Conservation (phyloP, 371 early-diverging fungal species). For the Mucor ambiguus region DNA sequence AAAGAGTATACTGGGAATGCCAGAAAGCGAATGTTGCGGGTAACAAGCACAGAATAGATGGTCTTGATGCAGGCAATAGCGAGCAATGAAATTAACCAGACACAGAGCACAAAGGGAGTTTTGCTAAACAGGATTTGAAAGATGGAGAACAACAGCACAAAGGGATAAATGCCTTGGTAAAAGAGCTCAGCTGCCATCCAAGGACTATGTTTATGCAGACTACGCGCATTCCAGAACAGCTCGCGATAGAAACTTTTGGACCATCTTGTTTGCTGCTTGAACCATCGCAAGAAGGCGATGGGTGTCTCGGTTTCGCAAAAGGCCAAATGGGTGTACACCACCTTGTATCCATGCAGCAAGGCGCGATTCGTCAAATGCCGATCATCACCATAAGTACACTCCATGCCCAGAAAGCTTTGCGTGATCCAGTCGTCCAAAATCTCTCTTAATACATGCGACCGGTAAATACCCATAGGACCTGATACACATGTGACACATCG, state of each 20-base stretch:
- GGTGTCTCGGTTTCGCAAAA: slow-evolving; percentile 72
- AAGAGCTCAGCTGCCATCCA: slow-evolving; percentile 71
- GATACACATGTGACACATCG: slow-evolving; percentile 69
- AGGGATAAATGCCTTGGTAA: slow-evolving; percentile 67
- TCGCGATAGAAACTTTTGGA: slow-evolving; percentile 73
- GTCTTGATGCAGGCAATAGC: slow-evolving; percentile 56
- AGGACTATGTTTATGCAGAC: slow-evolving; percentile 62
- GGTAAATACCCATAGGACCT: slow-evolving; percentile 71
- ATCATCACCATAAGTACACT: slow-evolving; percentile 74
- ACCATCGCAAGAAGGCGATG: slow-evolving; percentile 59
- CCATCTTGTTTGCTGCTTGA: slow-evolving; percentile 73
- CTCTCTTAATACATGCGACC: slow-evolving; percentile 49
- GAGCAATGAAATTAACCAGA: slow-evolving; percentile 53
- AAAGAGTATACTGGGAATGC: slow-evolving; percentile 56
- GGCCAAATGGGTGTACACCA: slow-evolving; percentile 64
- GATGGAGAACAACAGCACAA: slow-evolving; percentile 62
- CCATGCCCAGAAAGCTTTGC: slow-evolving; percentile 60
- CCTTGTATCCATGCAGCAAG: slow-evolving; percentile 53
- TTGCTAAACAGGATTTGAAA: slow-evolving; percentile 46
- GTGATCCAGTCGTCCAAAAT: slow-evolving; percentile 64
- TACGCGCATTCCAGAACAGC: slow-evolving; percentile 56
- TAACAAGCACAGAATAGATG: slow-evolving; percentile 42
- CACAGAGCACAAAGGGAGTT: slow-evolving; percentile 40
- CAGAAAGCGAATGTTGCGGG: slow-evolving; percentile 47
- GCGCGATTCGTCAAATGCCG: slow-evolving; percentile 65